phyloP scores from a whole-genome alignment of 805 yeast genomes.

The Kodamaea hsintzibuensis region DNA sequence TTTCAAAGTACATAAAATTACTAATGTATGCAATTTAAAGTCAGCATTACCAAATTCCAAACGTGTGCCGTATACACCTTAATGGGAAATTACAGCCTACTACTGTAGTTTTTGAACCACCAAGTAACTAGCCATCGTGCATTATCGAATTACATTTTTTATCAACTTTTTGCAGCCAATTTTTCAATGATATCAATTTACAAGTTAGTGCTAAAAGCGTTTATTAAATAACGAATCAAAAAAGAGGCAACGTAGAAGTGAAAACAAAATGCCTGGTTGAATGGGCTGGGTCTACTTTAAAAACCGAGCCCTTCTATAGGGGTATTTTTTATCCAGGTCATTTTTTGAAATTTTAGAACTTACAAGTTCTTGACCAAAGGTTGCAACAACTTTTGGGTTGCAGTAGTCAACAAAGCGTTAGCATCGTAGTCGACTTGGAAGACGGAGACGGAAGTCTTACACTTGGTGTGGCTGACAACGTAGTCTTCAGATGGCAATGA shows the following conservation, averaged over 20 bases:
- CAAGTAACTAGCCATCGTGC: not conserved
- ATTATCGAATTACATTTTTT: not conserved
- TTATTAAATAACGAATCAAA: not conserved
- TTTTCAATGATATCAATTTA: no score
- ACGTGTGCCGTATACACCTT: no score
- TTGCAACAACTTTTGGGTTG: conserved; percentile 13
- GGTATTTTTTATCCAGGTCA: not conserved
- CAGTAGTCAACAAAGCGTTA: conserved; percentile 15
- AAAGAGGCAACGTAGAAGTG: not conserved
- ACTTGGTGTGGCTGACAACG: conserved; percentile 27
- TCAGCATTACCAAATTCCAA: no score
- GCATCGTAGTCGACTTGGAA: conserved; percentile 34
- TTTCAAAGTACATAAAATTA: no score
- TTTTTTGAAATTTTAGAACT: not conserved
- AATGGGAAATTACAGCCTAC: no score
- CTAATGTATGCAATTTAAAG: no score
- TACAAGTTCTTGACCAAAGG: conserved; percentile 13
- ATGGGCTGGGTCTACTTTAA: not conserved
- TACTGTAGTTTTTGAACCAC: no score
- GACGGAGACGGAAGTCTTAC: conserved; percentile 26
- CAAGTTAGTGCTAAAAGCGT: not conserved
- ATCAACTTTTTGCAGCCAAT: not conserved
- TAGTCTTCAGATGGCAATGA: conserved; percentile 44
- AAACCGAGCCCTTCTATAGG: not conserved
- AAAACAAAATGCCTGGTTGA: not conserved